Conservation (phyloP, 2,329 filamentous ascomycete genomes). For the Paradendryphiella salina region DNA sequence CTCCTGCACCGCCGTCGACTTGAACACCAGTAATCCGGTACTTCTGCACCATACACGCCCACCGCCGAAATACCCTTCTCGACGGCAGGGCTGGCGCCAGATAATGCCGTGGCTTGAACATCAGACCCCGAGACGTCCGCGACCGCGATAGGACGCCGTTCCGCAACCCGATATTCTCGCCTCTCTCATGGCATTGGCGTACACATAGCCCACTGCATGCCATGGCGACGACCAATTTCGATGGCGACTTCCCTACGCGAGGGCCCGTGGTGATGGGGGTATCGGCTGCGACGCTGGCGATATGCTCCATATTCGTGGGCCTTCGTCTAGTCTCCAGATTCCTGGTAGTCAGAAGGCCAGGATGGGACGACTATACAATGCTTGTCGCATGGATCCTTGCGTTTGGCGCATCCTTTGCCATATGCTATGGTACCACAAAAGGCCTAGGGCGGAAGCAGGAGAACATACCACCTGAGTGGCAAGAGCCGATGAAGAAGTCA, state of each 20-base stretch:
- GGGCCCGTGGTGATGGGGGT: conserved; percentile 64
- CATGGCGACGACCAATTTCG: conserved; percentile 30
- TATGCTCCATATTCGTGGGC: conserved; percentile 74
- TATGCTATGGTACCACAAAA: conserved; percentile 64
- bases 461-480: conserved; percentile 59
- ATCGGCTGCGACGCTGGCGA: conserved; percentile 67
- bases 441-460: conserved; percentile 70
- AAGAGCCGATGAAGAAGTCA: conserved; percentile 58
- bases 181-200: conserved; percentile 13
- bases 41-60: not conserved
- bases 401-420: conserved; percentile 68
- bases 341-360: conserved; percentile 71
- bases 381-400: conserved; percentile 75
- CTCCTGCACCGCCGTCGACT: conserved; percentile 5
- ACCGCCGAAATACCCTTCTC: conserved; percentile 1
- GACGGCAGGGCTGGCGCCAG: conserved; percentile 16
- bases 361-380: conserved; percentile 81
- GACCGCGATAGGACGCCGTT: conserved; percentile 25
- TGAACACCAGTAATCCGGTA: not conserved
- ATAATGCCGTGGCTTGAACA: conserved; percentile 30
- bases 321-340: conserved; percentile 73
- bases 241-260: conserved; percentile 30
- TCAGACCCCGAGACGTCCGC: conserved; percentile 29
- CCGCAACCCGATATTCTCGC: not conserved
- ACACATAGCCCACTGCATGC: conserved; percentile 18